These are phyloP conservation scores for Allodekkera sacchari DNA, from an alignment of 805 yeast species.

Conservation along the genomic window DNA sequence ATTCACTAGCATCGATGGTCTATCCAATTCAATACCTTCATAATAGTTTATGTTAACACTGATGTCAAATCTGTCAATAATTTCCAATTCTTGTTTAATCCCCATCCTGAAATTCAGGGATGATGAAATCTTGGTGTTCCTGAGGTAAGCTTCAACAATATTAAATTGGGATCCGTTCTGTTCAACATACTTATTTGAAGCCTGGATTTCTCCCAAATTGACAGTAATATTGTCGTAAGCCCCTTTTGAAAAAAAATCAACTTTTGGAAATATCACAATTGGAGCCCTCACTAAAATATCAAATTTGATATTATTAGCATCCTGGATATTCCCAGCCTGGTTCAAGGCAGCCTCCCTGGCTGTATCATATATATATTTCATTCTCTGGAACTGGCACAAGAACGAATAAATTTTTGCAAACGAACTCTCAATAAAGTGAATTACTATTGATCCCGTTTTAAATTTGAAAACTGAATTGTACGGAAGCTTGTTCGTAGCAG, in stretches of 20 bases:
- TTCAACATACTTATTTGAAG: slow-evolving; percentile 49
- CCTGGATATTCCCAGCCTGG: slow-evolving; percentile 56
- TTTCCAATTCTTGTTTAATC: slow-evolving; percentile 46
- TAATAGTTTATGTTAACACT: slow-evolving; percentile 49
- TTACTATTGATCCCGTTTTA: slow-evolving; percentile 64
- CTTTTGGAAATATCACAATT: slow-evolving; percentile 66
- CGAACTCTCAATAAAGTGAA: slow-evolving; percentile 79
- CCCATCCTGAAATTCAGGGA: slow-evolving; percentile 39
- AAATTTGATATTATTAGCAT: slow-evolving; percentile 55
- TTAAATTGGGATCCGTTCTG: slow-evolving; percentile 34
- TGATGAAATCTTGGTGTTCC: slow-evolving; percentile 65
- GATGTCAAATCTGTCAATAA: slow-evolving; percentile 60
- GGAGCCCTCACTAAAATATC: slow-evolving; percentile 76
- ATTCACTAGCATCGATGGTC: slow-evolving; percentile 41
- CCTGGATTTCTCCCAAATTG: slow-evolving; percentile 75
- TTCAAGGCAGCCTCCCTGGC: slow-evolving; percentile 85
- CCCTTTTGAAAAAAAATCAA: slow-evolving; percentile 32
- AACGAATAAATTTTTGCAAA: slow-evolving; percentile 58
- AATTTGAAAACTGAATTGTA: slow-evolving; percentile 53
- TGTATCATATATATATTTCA: slow-evolving; percentile 84
- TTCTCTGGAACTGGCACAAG: slow-evolving; percentile 64
- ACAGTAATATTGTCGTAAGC: slow-evolving; percentile 56
- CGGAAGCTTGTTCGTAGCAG: slow-evolving; percentile 35
- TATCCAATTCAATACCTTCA: slow-evolving; percentile 28
- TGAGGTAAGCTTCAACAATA: slow-evolving; percentile 56